Evolutionary conservation across 2,329 filamentous ascomycete genomes (phyloP), one percentile per base, ranked within the genome.

Genomic region (Exophiala alcalophila): DNA sequence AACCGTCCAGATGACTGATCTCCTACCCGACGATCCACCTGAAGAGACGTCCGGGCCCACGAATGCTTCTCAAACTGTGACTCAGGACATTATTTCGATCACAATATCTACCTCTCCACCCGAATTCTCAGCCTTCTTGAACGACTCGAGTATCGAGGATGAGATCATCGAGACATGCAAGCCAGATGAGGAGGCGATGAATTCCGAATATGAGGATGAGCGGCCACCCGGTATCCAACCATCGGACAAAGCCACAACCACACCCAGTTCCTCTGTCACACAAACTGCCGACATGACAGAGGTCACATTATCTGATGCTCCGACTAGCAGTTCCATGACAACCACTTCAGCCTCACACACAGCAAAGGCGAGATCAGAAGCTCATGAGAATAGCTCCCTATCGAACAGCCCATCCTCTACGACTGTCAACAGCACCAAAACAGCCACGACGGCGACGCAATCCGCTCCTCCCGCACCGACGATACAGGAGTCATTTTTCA

Each of bases 401-500:
- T 12, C 10, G 18, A 39, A 37, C 27, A 40, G 25, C 21, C 40
- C 52, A 3, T 25, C 44, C 7, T 33, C 40, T 19, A 36, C 35
- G 4, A 20, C 40, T 14, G 32, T 12, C 16, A 49, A 48, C 27
- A 40, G 41, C 20, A 52, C 51, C 52, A 44, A 40, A 55, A 54
- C 59, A 48, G 44, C 53, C 27, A 49, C 66, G 18, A 67, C 71
- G 6, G 59, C 72, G 28, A 66, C 69, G 18, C 66, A 77, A 54
- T 68, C 73, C 1, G 61, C 73, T 5, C 65, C 75, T 2, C 66
- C 84, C 1, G 78, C 81, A 1, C 90, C 91, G 2, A 89, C 90
- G 0, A 92, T 94, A 1, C 92, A 98, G 64, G 92, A 98, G 62
- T 92, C 86, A 2, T 97, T 98, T 66, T 98, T 96, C 76, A 97